Percentiles rank a stretch among this genome's conserved stretches.
These are phyloP conservation scores for Jasminum sambac DNA, from an alignment of 257 asterid genomes.

Conservation along the genomic window DNA sequence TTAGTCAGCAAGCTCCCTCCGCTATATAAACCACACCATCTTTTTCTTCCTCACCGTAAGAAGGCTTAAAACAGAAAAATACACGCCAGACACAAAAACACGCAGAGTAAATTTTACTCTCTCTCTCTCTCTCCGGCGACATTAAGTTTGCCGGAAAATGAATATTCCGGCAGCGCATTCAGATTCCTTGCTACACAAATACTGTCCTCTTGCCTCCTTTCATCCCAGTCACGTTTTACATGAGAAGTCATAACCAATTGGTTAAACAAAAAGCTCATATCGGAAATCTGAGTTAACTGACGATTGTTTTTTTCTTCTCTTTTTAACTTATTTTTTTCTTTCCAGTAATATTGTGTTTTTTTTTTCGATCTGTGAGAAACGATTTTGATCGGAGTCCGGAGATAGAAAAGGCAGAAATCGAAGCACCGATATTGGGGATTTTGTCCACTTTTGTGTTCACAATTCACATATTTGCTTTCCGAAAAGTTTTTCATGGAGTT, in stretches of 20 bases:
- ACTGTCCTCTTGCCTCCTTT: constrained; percentile 45
- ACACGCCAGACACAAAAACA: constrained; percentile 15
- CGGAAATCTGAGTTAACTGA: not conserved
- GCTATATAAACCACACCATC: constrained; percentile 37
- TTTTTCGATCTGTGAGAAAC: constrained; percentile 25
- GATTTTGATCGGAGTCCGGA: constrained; percentile 36
- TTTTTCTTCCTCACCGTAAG: not conserved
- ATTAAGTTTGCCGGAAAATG: constrained; percentile 55
- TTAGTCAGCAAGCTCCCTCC: constrained; percentile 37
- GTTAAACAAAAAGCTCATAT: not conserved
- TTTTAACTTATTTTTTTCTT: not conserved
- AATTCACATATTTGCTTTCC: constrained; percentile 19
- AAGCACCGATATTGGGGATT: constrained; percentile 8
- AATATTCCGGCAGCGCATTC: constrained; percentile 38
- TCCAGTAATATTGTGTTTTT: constrained; percentile 4
- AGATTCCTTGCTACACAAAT: constrained; percentile 23
- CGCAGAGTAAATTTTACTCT: constrained; percentile 4
- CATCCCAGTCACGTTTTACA: constrained; percentile 72
- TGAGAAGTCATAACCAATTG: constrained; percentile 41
- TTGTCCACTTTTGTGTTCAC: not conserved
- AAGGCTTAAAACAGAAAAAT: not conserved
- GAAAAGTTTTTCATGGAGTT: constrained; percentile 18
- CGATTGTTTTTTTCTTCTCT: not conserved
- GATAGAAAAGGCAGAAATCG: constrained; percentile 15
- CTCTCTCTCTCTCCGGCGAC: constrained; percentile 26